Conservation (phyloP, 495 filamentous ascomycete species). For the Podospora pseudocomata region DNA sequence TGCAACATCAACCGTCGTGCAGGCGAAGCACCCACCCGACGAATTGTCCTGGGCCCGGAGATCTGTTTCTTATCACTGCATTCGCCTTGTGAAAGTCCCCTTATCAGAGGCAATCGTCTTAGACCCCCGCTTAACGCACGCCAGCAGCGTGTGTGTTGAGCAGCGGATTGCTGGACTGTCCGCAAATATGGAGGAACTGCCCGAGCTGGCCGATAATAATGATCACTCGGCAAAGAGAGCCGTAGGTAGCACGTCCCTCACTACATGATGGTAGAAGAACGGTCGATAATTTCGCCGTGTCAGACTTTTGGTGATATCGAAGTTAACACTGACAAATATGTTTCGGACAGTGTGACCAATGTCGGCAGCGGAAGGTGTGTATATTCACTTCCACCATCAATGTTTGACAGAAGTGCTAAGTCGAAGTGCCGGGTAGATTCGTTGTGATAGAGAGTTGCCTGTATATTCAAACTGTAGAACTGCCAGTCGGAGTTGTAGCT, state of each 20-base stretch:
- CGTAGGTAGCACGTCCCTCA: constrained; percentile 7
- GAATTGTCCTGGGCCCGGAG: background rate
- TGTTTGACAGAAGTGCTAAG: background rate
- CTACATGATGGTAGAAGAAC: background rate
- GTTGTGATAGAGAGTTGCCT: constrained; percentile 64
- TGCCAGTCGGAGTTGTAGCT: constrained; percentile 53
- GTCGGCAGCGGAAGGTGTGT: constrained; percentile 33
- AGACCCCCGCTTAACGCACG: background rate
- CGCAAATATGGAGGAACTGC: background rate
- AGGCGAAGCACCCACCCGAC: background rate
- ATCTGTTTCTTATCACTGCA: background rate
- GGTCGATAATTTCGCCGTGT: background rate
- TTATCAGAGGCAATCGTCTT: background rate
- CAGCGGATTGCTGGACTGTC: background rate
- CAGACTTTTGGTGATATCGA: background rate
- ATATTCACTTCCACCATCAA: background rate
- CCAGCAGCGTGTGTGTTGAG: background rate
- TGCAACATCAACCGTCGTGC: background rate
- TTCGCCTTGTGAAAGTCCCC: background rate
- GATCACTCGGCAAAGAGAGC: constrained; percentile 11
- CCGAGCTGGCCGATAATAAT: background rate
- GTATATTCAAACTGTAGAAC: constrained; percentile 61
- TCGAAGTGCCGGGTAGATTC: constrained; percentile 45
- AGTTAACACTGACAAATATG: background rate
- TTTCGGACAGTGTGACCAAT: constrained; percentile 32